A percentile compares a stretch with the other conserved stretches of the same genome.
phyloP scores from a whole-genome alignment of 805 yeast species.

The Wickerhamomyces hampshirensis region DNA sequence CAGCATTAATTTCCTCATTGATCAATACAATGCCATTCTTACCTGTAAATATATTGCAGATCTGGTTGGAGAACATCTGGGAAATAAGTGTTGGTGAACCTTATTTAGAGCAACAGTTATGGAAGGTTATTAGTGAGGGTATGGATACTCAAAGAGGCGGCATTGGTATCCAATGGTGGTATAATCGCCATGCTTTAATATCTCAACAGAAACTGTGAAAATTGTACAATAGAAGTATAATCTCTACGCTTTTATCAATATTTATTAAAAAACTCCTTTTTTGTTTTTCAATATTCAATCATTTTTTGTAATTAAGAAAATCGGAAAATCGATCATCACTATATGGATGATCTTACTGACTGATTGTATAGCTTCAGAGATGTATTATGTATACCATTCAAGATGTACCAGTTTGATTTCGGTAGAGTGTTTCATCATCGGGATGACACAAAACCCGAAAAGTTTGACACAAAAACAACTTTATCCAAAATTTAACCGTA shows the following conservation, averaged over 20 bases:
- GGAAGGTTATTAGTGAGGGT: conserved; percentile 55
- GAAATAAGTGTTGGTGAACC: conserved; percentile 24
- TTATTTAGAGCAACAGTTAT: conserved; percentile 36
- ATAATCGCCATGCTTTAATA: conserved; percentile 26
- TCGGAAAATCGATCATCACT: no score
- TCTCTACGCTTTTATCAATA: no score
- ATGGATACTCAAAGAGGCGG: conserved; percentile 53
- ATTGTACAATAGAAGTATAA: not conserved
- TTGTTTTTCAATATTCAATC: no score
- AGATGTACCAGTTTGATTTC: no score
- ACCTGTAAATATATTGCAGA: conserved; percentile 35
- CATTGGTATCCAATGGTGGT: conserved; percentile 62
- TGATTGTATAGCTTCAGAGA: no score
- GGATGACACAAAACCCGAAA: no score
- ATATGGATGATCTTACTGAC: no score
- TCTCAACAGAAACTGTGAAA: conserved; percentile 8
- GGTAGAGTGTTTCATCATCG: no score
- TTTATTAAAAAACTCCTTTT: no score
- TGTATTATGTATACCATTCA: no score
- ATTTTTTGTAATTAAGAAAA: no score
- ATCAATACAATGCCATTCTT: conserved; percentile 50
- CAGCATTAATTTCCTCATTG: conserved; percentile 43
- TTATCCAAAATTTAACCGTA: no score
- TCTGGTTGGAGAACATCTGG: conserved; percentile 46
- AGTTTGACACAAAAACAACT: not conserved